Evolutionary conservation across 208 protist species (phyloP), one percentile per base, ranked within the genome.

Genomic region (Crithidia acanthocephali): DNA sequence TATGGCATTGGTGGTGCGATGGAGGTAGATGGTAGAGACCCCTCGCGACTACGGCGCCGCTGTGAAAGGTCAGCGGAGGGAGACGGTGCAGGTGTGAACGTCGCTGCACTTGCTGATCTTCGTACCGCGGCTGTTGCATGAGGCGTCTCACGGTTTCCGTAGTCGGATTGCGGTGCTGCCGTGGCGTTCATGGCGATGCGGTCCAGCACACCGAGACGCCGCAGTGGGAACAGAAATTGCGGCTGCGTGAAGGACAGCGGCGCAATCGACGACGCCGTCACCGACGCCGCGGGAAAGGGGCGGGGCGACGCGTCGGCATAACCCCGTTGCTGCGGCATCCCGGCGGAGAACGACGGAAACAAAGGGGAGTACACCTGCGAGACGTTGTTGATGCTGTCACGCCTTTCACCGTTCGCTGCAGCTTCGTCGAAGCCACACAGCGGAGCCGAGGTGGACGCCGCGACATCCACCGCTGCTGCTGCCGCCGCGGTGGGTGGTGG

Each of bases 201-300:
- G 22, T 68, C 62, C 0, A 68, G 62, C 28, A 23, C 35, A 8
- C 45, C 23, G 0, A 68, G 23, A 7, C 23, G 23, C 18, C 7
- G 48, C 62, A 68, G 48, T 0, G 48, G 62, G 25, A 58, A 68
- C 22, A 68, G 27, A 68, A 68, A 58, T 28, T 68, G 62, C 30
- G 62, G 62, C 33, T 68, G 62, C 22, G 62, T 68, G 33, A 68
- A 68, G 35, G 30, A 48, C 48, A 68, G 62, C 28, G 62, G 50
- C 10, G 22, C 32, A n/a, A 33, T 50, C 7, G 23, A 8, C 23
- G 44, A 40, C 23, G n/a, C n/a, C n/a, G n/a, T n/a, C n/a, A n/a
- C n/a, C n/a, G n/a, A n/a, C n/a, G n/a, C n/a, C n/a, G n/a, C n/a
- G n/a, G n/a, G n/a, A n/a, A n/a, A n/a, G n/a, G n/a, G n/a, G n/a